A percentile compares a stretch with the other conserved stretches of the same genome.
Conservation (phyloP, 768 basidiomycete genomes). For the Chalciporus chontae region DNA sequence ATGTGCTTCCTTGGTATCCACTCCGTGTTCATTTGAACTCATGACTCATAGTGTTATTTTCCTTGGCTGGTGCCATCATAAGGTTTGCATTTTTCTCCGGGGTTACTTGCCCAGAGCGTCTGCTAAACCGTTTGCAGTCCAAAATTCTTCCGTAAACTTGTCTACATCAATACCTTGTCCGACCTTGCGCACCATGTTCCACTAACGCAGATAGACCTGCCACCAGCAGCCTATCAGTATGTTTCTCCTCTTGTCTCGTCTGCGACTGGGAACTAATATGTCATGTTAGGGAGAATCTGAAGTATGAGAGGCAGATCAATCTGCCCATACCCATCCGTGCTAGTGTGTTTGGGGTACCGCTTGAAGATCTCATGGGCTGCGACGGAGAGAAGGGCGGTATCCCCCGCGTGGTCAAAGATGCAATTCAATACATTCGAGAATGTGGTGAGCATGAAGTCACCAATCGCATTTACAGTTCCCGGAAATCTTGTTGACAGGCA, state of each 20-base stretch:
- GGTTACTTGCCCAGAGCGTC: background rate
- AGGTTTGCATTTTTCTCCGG: constrained; percentile 43
- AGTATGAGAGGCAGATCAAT: constrained; percentile 64
- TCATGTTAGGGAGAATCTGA: constrained; percentile 66
- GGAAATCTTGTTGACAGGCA: constrained; percentile 27
- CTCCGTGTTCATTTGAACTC: constrained; percentile 4
- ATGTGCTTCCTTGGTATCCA: constrained; percentile 17
- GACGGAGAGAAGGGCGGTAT: constrained; percentile 79
- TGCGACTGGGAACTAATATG: background rate
- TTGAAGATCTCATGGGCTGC: constrained; percentile 81
- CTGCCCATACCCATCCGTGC: constrained; percentile 62
- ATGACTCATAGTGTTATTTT: constrained; percentile 69
- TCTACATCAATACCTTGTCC: constrained; percentile 73
- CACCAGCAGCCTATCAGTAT: constrained; percentile 78
- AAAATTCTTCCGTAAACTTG: constrained; percentile 85
- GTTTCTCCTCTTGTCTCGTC: constrained; percentile 25
- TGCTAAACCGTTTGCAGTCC: constrained; percentile 47
- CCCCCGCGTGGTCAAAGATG: constrained; percentile 78
- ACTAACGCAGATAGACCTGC: constrained; percentile 83
- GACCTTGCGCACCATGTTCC: constrained; percentile 75
- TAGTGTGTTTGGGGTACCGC: constrained; percentile 72
- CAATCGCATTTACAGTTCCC: background rate
- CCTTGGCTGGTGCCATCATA: constrained; percentile 82
- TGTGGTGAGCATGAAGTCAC: constrained; percentile 33
- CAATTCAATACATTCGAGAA: constrained; percentile 65